These are phyloP conservation scores for Eucalyptus caleyi DNA, from an alignment of 345 rosid genomes.

Conservation along the genomic window DNA sequence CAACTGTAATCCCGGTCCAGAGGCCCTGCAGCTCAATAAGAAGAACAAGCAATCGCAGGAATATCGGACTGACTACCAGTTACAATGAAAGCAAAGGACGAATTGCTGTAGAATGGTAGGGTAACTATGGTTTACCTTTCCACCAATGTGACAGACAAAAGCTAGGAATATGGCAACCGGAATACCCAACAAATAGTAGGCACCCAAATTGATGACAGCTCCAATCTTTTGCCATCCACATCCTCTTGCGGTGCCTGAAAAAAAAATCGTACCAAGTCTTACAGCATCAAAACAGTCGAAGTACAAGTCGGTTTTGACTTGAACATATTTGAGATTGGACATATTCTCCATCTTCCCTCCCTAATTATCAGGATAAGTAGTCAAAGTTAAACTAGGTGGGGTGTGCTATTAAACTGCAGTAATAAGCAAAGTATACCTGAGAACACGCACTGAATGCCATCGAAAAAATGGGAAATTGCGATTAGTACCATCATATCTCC, in stretches of 20 bases:
- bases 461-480: conserved; percentile 12
- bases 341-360: neutral
- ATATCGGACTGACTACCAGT: neutral
- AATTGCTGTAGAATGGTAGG: neutral
- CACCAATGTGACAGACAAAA: conserved; percentile 4
- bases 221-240: conserved; percentile 31
- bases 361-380: neutral
- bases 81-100: neutral
- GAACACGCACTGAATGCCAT: conserved; percentile 19
- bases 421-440: neutral
- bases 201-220: conserved; percentile 19
- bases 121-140: neutral
- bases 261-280: neutral
- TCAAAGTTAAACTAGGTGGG: neutral
- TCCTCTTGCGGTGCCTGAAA: conserved; percentile 26
- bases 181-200: conserved; percentile 18
- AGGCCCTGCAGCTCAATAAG: neutral
- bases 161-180: conserved; percentile 10
- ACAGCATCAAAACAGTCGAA: neutral
- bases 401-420: neutral
- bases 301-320: neutral
- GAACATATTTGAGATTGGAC: neutral
- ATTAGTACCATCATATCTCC: conserved; percentile 17
- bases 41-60: neutral
- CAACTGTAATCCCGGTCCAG: conserved; percentile 7